Conservation (phyloP, 768 basidiomycete genomes). For the Austroboletus eburneus region DNA sequence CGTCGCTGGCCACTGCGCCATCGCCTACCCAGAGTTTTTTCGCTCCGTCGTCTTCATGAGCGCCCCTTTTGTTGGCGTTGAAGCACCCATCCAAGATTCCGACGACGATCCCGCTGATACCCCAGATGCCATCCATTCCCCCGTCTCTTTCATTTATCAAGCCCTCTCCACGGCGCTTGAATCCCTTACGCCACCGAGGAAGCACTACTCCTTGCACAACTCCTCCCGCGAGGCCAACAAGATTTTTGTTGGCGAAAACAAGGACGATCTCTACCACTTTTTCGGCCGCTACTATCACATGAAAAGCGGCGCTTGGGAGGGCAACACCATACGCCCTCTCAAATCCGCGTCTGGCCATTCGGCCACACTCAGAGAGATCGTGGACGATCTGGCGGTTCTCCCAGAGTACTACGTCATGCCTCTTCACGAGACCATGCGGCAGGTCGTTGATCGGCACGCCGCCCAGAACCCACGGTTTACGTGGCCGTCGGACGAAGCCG, state of each 20-base stretch:
- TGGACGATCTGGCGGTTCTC: constrained; percentile 37
- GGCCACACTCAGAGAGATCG: constrained; percentile 20
- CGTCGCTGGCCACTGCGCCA: constrained; percentile 50
- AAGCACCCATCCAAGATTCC: constrained; percentile 24
- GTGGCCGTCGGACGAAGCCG: constrained; percentile 51
- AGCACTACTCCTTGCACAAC: constrained; percentile 55
- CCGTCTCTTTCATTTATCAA: constrained; percentile 6
- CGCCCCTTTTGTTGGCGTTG: constrained; percentile 48
- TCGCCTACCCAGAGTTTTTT: constrained; percentile 55
- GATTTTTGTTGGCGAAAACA: constrained; percentile 34
- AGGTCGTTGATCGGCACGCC: constrained; percentile 36
- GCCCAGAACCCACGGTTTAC: constrained; percentile 23
- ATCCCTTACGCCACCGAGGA: constrained; percentile 45
- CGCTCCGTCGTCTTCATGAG: constrained; percentile 56
- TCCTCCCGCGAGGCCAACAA: constrained; percentile 42
- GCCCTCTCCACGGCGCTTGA: constrained; percentile 28
- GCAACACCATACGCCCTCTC: constrained; percentile 40
- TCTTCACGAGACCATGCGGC: constrained; percentile 48
- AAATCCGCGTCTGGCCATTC: constrained; percentile 23
- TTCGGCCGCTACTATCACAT: constrained; percentile 36
- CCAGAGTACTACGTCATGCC: constrained; percentile 65
- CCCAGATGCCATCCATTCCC: constrained; percentile 1
- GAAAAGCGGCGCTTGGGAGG: constrained; percentile 54
- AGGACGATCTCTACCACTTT: constrained; percentile 21
- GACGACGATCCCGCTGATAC: constrained; percentile 4